These are phyloP conservation scores for Aureobasidium vineae DNA, from an alignment of 2,329 filamentous ascomycete genomes.

Conservation along the genomic window DNA sequence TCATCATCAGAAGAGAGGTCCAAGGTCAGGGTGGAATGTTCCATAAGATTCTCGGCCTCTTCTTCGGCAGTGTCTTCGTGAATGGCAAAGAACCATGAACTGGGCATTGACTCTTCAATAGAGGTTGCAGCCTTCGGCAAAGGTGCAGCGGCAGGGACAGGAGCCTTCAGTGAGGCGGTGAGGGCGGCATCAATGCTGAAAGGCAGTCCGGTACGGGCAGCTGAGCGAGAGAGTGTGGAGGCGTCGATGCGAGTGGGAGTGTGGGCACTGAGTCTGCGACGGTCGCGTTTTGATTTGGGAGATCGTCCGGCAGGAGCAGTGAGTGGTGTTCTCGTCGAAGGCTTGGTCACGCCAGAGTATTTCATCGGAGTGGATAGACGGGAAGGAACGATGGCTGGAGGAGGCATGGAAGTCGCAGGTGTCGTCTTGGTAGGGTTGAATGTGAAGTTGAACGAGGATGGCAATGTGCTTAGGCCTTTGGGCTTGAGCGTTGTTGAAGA, in stretches of 20 bases:
- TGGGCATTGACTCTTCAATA: conserved; percentile 58
- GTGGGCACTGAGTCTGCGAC: conserved; percentile 61
- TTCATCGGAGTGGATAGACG: conserved; percentile 40
- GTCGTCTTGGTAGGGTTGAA: conserved; percentile 31
- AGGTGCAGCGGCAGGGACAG: conserved; percentile 38
- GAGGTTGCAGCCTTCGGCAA: conserved; percentile 45
- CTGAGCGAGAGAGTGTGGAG: conserved; percentile 56
- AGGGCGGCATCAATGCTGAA: conserved; percentile 85
- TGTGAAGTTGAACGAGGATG: conserved; percentile 33
- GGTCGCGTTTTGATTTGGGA: conserved; percentile 69
- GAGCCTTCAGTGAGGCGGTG: conserved; percentile 66
- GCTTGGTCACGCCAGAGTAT: conserved; percentile 42
- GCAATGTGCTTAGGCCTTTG: conserved; percentile 44
- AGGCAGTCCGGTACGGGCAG: conserved; percentile 54
- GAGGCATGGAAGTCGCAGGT: conserved; percentile 42
- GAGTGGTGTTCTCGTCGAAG: conserved; percentile 45
- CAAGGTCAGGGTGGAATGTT: conserved; percentile 81
- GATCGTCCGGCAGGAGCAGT: conserved; percentile 76
- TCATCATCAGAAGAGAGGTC: conserved; percentile 91
- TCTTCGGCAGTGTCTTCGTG: conserved; percentile 89
- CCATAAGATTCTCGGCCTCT: conserved; percentile 86
- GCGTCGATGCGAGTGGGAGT: conserved; percentile 66
- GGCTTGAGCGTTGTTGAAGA: conserved; percentile 36
- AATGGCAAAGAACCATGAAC: conserved; percentile 85
- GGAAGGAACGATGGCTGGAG: conserved; percentile 35